Base-by-base conservation (phyloP, 202 grass and related monocot genomes). In the Alloteropsis angusta region DNA sequence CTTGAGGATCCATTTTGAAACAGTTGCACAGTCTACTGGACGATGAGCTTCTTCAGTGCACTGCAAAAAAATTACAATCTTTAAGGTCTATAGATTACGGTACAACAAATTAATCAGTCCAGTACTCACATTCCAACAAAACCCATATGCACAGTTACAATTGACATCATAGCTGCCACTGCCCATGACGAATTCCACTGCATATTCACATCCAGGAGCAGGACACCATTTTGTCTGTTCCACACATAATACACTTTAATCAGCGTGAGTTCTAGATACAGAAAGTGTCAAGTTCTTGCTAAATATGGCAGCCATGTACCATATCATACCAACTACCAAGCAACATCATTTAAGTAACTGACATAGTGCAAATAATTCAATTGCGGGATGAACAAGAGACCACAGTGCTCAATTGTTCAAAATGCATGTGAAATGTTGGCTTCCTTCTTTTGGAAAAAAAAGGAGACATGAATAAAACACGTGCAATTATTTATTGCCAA, bases 31-130 rank as follows among this genome's bases (percentile, higher is more conserved):
- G 53, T 99, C 92, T 49, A 99, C 96, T 52, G 96, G 96, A 47
- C 96, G 87, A 77, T 99, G 96, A 91, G 96, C 96, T 93, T 99
- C 96, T 80, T 99, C 96, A 5, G 96, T 91, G 60, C 96, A 99
- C 96, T 99, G 84, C 69, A 76, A 47, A 48, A 66, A 81, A 43
- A 35, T 65, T 49, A 43, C 65, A 56, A 85, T 77, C 71, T 42
- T 67, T 67, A 52, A 74, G 16, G 50, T 60, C 59, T 89, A 21
- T 52, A 65, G 50, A 78, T 45, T 82, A 74, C 5, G 47, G 22
- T 50, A 35, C 58, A 68, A 66, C 19, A 47, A 66, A 84, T 5
- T 68, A 38, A 71, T 56, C 39, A 49, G 37, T 77, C 47, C 30
- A 74, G 79, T 65, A 85, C 87, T 88, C 68, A 99, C 96, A 61